Evolutionary conservation across 75 land plant genomes (phyloP).

Genomic region (Pinus tabuliformis): DNA sequence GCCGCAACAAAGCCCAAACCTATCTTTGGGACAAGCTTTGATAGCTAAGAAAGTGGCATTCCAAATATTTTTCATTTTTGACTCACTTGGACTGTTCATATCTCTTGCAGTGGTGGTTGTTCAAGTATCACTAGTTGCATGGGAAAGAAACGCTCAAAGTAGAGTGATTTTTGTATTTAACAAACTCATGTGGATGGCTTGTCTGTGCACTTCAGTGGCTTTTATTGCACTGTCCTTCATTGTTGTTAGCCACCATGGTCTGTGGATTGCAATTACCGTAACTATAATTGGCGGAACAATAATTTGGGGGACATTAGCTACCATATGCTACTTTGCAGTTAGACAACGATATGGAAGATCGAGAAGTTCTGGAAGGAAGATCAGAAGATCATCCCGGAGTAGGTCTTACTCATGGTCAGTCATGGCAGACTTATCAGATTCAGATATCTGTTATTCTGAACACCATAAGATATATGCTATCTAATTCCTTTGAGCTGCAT

Average conservation of each 20-base stretch:
- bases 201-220: slow-evolving; percentile 56
- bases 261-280: slow-evolving; percentile 52
- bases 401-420: slow-evolving; percentile 29
- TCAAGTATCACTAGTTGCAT: slow-evolving; percentile 65
- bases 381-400: slow-evolving; percentile 37
- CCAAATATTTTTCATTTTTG: slow-evolving; percentile 55
- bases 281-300: slow-evolving; percentile 53
- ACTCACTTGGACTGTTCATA: slow-evolving; percentile 63
- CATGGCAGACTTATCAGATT: slow-evolving; percentile 28
- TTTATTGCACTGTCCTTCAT: slow-evolving; percentile 59
- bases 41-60: slow-evolving; percentile 51
- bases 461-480: slow-evolving; percentile 54
- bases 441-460: slow-evolving; percentile 38
- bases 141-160: slow-evolving; percentile 56
- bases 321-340: slow-evolving; percentile 64
- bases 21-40: slow-evolving; percentile 45
- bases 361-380: slow-evolving; percentile 34
- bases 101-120: slow-evolving; percentile 77
- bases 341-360: slow-evolving; percentile 19
- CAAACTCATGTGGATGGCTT: slow-evolving; percentile 82
- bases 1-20: slow-evolving; percentile 14
- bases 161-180: slow-evolving; percentile 64
- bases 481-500: slow-evolving; percentile 12
- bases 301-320: slow-evolving; percentile 54
- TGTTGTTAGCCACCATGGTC: slow-evolving; percentile 39